Conservation (phyloP, 2,329 filamentous ascomycete genomes). For the Verticillium zaregamsianum region DNA sequence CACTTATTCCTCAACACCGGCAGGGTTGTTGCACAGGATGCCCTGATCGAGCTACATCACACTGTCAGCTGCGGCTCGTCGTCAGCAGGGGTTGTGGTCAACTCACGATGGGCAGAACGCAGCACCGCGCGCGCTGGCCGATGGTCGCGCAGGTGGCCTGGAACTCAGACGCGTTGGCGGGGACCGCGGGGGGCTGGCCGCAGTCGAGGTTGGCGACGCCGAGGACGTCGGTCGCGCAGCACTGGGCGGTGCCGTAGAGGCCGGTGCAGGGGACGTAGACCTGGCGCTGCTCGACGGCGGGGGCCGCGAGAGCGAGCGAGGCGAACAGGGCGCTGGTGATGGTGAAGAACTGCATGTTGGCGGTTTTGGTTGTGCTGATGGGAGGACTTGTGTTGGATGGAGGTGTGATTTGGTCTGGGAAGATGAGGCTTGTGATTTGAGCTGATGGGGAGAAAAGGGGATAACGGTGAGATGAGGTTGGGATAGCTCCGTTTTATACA, state of each 20-base stretch:
- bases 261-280: conserved; percentile 36
- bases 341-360: conserved; percentile 12
- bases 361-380: background rate
- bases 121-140: conserved; percentile 55
- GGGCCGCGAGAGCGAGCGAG: conserved; percentile 22
- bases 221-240: conserved; percentile 60
- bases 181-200: conserved; percentile 32
- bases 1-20: conserved; percentile 19
- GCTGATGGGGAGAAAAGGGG: background rate
- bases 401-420: background rate
- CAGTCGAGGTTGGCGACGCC: conserved; percentile 56
- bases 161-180: conserved; percentile 37
- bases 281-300: conserved; percentile 28
- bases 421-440: background rate
- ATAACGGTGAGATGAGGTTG: background rate
- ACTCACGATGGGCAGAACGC: conserved; percentile 42
- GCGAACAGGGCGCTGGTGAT: conserved; percentile 11
- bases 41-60: conserved; percentile 23
- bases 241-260: conserved; percentile 42
- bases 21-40: conserved; percentile 28
- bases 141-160: conserved; percentile 38
- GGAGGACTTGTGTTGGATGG: background rate
- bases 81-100: background rate
- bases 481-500: conserved; percentile 8
- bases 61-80: background rate